Base-by-base conservation (phyloP, 2,329 filamentous ascomycete genomes). In the Trichoderma hamatum region DNA sequence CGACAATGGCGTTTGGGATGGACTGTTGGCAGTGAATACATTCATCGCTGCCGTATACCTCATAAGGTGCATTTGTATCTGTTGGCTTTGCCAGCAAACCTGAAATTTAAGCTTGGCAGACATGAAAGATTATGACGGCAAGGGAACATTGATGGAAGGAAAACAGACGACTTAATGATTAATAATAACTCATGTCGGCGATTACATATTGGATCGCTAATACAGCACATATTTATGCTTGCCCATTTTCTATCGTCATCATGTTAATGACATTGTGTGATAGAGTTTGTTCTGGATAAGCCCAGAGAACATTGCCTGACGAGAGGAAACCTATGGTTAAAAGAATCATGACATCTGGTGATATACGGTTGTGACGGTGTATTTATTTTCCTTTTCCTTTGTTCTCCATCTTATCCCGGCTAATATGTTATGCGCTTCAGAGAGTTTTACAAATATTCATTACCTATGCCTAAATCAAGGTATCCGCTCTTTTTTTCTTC, bases 151-250 rank as follows among this genome's bases (percentile, higher is more conserved):
- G 11, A 58, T 24, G 63, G 39, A 49, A 46, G 36, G 30, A 32
- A 54, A 46, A 51, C 56, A 61, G 65, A 67, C 56, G 65, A 60
- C 56, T 67, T 67, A 67, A 67, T 67, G 65, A 61, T 67, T 59
- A 67, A 67, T 67, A 49, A 60, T 67, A 49, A 60, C 56, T 61
- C 19, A 52, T 67, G 56, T 67, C 65, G 56, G 39, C 55, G 24
- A 52, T 49, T 21, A 36, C 34, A 43, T 54, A 21, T n/a, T 21
- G 19, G 43, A 26, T 61, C 55, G 56, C 43, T 61, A 61, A 67
- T 67, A 61, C 39, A 67, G 24, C 24, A 60, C 43, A 52, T 67
- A 21, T 24, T 39, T 26, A 39, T 43, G 39, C 36, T 66, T 66
- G 63, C 28, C 24, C 9, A 46, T 56, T 11, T 59, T 6, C 21